These are phyloP conservation scores for Myxozyma vanderwaltii DNA, from an alignment of 805 yeast genomes.

Conservation along the genomic window DNA sequence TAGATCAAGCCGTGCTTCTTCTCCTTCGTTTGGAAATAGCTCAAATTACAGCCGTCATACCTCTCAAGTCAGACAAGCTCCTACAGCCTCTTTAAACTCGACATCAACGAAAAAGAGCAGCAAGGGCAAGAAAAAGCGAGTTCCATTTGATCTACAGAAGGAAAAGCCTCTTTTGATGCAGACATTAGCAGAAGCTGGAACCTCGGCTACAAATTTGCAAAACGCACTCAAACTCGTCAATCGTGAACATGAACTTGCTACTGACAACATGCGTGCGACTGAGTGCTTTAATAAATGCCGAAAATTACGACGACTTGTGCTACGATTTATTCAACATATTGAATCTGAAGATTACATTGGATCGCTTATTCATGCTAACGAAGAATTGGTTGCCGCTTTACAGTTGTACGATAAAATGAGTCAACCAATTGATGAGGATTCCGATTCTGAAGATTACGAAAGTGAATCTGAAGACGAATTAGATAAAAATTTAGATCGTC, in stretches of 20 bases:
- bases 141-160: conserved; percentile 48
- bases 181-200: conserved; percentile 72
- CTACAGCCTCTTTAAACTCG: background rate
- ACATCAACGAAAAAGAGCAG: conserved; percentile 1
- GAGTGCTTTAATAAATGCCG: conserved; percentile 74
- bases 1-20: background rate
- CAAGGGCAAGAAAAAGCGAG: background rate
- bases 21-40: background rate
- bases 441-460: conserved; percentile 50
- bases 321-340: conserved; percentile 80
- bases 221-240: conserved; percentile 56
- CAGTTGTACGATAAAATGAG: conserved; percentile 65
- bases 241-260: conserved; percentile 53
- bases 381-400: conserved; percentile 76
- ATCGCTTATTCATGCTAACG: conserved; percentile 85
- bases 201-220: conserved; percentile 67
- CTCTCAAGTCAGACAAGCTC: background rate
- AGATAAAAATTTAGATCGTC: conserved; percentile 11
- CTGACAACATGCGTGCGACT: conserved; percentile 64
- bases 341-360: conserved; percentile 86
- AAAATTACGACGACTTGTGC: conserved; percentile 70
- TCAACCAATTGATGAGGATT: conserved; percentile 47
- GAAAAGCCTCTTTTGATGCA: conserved; percentile 73
- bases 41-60: background rate
- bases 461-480: conserved; percentile 44